Evolutionary conservation across 257 asterid genomes (phyloP).

Genomic region (Ligustrum vulgare): DNA sequence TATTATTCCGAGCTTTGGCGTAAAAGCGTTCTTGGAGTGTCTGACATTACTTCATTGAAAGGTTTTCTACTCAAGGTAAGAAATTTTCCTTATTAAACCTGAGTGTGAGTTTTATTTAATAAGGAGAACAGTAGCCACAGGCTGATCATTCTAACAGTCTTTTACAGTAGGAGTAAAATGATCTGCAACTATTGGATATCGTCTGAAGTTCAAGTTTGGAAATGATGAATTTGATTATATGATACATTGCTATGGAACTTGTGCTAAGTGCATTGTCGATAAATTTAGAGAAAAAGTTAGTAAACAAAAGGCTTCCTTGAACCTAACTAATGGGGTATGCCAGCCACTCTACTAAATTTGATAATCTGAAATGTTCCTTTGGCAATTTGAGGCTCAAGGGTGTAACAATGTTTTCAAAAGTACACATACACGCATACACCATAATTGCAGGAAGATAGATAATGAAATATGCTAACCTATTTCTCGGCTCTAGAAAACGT

Average conservation of each 20-base stretch:
- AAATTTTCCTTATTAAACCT: conserved; percentile 10
- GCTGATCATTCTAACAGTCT: not conserved
- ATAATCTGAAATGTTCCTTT: not conserved
- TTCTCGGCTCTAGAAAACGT: not conserved
- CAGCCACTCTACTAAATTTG: not conserved
- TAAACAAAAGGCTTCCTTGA: not conserved
- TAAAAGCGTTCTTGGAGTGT: conserved; percentile 46
- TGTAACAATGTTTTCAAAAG: conserved; percentile 2
- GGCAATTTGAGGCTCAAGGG: not conserved
- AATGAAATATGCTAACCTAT: not conserved
- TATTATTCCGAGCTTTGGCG: conserved; percentile 72
- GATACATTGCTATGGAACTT: not conserved
- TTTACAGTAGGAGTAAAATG: conserved; percentile 10
- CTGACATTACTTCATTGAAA: conserved; percentile 50
- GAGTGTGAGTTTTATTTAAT: not conserved
- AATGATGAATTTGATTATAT: not conserved
- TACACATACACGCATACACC: not conserved
- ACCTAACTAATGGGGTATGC: not conserved
- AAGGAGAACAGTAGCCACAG: not conserved
- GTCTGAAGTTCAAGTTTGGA: conserved; percentile 2
- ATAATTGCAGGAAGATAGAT: not conserved
- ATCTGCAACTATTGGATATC: not conserved
- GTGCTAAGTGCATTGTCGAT: not conserved
- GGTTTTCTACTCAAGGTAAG: conserved; percentile 62
- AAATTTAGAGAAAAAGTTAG: not conserved